Base-by-base conservation (phyloP, 805 yeast genomes). In the Candida corydali region DNA sequence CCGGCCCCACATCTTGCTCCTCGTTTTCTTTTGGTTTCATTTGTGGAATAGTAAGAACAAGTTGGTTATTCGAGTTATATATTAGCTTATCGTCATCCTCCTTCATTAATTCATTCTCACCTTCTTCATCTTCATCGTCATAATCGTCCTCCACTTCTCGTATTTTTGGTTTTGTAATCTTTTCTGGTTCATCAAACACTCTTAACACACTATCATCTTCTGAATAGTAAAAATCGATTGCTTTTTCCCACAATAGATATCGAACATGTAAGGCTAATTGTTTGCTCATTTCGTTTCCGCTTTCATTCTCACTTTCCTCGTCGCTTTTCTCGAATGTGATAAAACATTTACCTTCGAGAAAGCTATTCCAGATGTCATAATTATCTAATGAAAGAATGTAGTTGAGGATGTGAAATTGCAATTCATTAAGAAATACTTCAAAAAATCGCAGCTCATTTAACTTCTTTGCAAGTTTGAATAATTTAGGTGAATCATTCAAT, bases 231-330 rank as follows among this genome's bases (percentile, higher is more conserved):
- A 52, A 61, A 49, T 78, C 82, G 8, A 78, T 68, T 15, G 82
- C 88, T 51, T 75, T 78, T 48, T 83, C 89, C 77, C 86, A 84
- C 17, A 84, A 60, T 9, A 82, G 69, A 46, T 81, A 82, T 44
- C 91, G 64, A 16, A 82, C 59, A 43, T 76, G 82, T 32, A 82
- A 61, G 5, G 87, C 81, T 28, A 83, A 44, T 33, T 55, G 39
- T 27, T 52, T 52, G 16, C 62, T 42, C 17, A 65, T 56, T 15
- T 47, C 51, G 10, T 44, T 19, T 43, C 56, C 78, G 61, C 54
- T 82, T 63, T 73, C 62, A 14, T 20, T 11, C 4, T 14, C 25
- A 61, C 37, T 42, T 3, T 38, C 57, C 15, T 65, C 63, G 26
- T 46, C 44, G 18, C 38, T 36, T 11, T 59, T 44, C 17, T 37